These are phyloP conservation scores for Tetragonia tetragonoides DNA, from an alignment of 148 eudicot genomes.

Conservation along the genomic window DNA sequence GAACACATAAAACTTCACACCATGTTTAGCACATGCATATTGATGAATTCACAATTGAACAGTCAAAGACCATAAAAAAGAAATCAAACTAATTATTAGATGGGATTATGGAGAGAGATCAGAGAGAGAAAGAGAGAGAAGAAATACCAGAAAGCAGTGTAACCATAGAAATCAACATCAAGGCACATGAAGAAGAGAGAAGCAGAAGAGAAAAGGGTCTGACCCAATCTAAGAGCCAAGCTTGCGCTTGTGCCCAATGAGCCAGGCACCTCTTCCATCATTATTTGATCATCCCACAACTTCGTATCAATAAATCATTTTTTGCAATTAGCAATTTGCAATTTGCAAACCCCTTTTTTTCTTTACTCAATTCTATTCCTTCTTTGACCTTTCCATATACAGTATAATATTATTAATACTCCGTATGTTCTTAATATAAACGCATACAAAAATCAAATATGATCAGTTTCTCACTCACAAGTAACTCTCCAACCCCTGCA, in stretches of 20 bases:
- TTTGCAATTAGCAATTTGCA: no score
- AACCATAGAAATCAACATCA: conserved; percentile 59
- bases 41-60: conserved; percentile 4
- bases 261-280: conserved; percentile 67
- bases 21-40: neutral
- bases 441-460: neutral
- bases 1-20: no score
- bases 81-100: no score
- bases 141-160: conserved; percentile 71
- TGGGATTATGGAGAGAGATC: neutral
- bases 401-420: no score
- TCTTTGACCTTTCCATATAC: neutral
- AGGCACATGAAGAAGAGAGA: conserved; percentile 87
- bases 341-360: neutral
- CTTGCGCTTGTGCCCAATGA: conserved; percentile 77
- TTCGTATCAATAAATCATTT: no score
- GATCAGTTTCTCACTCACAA: conserved; percentile 5
- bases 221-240: conserved; percentile 69
- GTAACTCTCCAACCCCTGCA: neutral
- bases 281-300: neutral
- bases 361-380: neutral
- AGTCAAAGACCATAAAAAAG: neutral
- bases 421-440: neutral
- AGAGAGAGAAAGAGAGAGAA: neutral
- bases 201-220: conserved; percentile 57